Percentiles rank a stretch among this genome's conserved stretches.
Evolutionary conservation across 2,329 filamentous ascomycete species (phyloP).

Genomic region (Zasmidium citrigriseum): DNA sequence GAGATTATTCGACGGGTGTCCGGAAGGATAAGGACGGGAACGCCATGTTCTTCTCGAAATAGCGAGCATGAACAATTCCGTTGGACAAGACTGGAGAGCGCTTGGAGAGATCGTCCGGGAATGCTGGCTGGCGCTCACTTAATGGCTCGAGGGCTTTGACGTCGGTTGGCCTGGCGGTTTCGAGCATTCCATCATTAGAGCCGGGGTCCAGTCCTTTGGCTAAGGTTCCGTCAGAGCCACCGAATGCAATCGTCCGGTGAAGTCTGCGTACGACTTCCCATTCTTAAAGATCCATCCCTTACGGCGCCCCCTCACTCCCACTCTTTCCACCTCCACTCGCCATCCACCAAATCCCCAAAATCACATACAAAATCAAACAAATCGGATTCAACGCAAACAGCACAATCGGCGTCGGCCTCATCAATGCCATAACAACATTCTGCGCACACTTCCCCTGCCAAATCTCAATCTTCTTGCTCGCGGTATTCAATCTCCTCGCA

Average conservation of each 20-base stretch:
- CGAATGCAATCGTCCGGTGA: too few relatives aligned
- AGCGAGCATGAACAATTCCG: not conserved
- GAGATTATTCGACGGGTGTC: slow-evolving; percentile 76
- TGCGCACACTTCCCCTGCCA: slow-evolving; percentile 30
- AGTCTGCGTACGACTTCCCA: not conserved
- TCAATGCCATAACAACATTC: slow-evolving; percentile 35
- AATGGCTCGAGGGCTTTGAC: too few relatives aligned
- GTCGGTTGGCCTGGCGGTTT: too few relatives aligned
- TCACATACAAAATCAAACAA: slow-evolving; percentile 26
- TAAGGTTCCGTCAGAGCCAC: too few relatives aligned
- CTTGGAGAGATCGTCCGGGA: too few relatives aligned
- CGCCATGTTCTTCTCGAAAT: slow-evolving; percentile 68
- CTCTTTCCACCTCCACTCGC: not conserved
- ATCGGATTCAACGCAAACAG: slow-evolving; percentile 35
- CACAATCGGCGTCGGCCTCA: slow-evolving; percentile 32
- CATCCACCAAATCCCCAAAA: slow-evolving; percentile 24
- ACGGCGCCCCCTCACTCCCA: not conserved
- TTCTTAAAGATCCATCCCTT: not conserved
- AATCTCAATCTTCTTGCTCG: slow-evolving; percentile 27
- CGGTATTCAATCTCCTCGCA: slow-evolving; percentile 26
- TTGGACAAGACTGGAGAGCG: too few relatives aligned
- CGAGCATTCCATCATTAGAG: too few relatives aligned
- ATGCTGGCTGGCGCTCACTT: too few relatives aligned
- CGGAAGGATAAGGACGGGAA: slow-evolving; percentile 87
- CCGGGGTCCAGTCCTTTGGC: too few relatives aligned